Base-by-base conservation (phyloP, 768 basidiomycete species). In the Rhizopogon salebrosus region DNA sequence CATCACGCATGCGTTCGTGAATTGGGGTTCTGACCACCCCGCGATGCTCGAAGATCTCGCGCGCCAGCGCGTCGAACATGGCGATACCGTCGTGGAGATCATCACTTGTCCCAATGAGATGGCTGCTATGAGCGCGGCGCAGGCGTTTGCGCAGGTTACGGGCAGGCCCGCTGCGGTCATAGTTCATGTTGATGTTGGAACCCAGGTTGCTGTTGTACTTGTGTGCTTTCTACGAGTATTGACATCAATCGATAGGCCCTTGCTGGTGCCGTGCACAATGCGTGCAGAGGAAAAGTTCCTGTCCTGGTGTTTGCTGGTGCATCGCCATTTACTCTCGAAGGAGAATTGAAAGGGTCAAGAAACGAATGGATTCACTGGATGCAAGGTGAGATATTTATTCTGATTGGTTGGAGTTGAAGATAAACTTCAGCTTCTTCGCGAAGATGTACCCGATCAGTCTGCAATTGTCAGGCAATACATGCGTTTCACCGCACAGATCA, bases 1-100 rank as follows among this genome's bases (percentile, higher is more conserved):
- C 2, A 80, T 88, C 34, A 85, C 82, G 0, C 82, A 86, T 62
- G 79, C 77, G 6, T 86, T 87, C 60, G 84, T 82, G 16, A 88
- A 88, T 69, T 87, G 87, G 82, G 87, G 87, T 1, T 85, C 83
- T 1, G 87, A 89, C 58, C 87, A 89, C 58, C 83, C 85, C 0
- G 85, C 80, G 0, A 64, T 89, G 14, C 73, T 89, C 24, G 87
- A 88, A 58, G 87, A 88, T 26, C 73, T 89, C 9, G 77, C 79
- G 51, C 71, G 82, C n/a, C 82, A 85, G 54, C 74, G 81, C 3
- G 61, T 64, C 6, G 50, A 60, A 4, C 39, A 63, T 24, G 72
- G 73, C 3, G 57, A 64, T 22, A 77, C 78, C 1, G 49, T 66
- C 2, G 73, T 78, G n/a, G 64, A 73, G 54, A 76, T 89, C 42